Conservation (phyloP, 2,329 filamentous ascomycete species). For the Nothophaeocryptopus gaeumannii region DNA sequence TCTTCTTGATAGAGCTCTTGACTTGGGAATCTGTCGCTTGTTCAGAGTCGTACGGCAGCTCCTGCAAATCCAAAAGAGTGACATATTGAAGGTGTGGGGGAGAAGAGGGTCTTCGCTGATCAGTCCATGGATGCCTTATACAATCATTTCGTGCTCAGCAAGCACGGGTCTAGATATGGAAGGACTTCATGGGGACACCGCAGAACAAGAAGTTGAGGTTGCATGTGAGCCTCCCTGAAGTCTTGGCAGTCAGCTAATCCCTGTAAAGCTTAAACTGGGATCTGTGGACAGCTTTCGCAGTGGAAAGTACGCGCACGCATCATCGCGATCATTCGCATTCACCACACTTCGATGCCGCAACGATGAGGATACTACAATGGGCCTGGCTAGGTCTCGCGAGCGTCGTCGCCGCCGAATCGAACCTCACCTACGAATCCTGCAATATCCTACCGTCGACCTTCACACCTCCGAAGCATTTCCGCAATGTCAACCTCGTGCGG, state of each 20-base stretch:
- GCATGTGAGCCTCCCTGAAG: not conserved
- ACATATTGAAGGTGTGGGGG: not conserved
- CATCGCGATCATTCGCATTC: not conserved
- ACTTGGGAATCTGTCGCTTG: not conserved
- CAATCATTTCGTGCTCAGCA: too few species aligned
- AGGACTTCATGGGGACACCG: too few species aligned
- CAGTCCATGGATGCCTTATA: not conserved
- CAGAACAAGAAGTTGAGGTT: too few species aligned
- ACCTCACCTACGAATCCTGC: constrained; percentile 53
- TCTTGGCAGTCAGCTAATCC: not conserved
- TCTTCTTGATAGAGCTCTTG: constrained; percentile 1
- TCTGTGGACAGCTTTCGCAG: too few species aligned
- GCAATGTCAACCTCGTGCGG: constrained; percentile 88
- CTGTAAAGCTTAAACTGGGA: too few species aligned
- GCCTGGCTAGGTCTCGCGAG: constrained; percentile 48
- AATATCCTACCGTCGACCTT: constrained; percentile 57
- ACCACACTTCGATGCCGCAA: constrained; percentile 14
- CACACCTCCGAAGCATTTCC: constrained; percentile 84
- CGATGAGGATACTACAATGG: constrained; percentile 33
- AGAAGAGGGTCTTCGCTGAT: not conserved
- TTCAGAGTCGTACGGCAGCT: constrained; percentile 13
- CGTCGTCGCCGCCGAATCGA: constrained; percentile 56
- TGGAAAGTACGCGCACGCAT: too few species aligned
- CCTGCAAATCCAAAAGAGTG: constrained; percentile 21
- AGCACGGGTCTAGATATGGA: too few species aligned